These are phyloP conservation scores for Neofusicoccum parvum DNA, from an alignment of 2,329 filamentous ascomycete species.

Conservation along the genomic window DNA sequence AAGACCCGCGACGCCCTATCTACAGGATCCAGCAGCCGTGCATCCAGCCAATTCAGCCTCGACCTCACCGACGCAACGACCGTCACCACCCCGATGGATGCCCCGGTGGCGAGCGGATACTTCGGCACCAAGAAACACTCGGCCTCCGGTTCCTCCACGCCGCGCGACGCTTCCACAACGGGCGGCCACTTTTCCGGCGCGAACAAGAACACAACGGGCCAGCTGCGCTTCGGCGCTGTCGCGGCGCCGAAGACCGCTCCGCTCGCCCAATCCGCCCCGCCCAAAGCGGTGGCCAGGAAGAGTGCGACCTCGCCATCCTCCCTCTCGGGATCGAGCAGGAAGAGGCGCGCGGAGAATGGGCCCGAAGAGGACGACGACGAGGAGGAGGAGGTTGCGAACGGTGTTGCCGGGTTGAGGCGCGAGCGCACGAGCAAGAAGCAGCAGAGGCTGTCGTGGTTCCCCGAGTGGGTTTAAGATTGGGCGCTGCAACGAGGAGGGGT, in stretches of 20 bases:
- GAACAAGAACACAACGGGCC: background rate
- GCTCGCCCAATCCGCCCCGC: background rate
- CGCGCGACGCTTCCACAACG: too few relatives aligned
- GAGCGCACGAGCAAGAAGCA: background rate
- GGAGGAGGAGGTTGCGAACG: background rate
- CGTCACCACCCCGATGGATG: background rate
- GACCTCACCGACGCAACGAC: background rate
- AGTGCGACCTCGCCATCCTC: background rate
- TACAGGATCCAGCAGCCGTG: background rate
- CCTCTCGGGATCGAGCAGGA: background rate
- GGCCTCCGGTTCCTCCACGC: too few relatives aligned
- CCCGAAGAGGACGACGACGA: background rate
- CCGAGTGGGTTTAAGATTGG: background rate
- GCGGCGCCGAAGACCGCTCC: background rate
- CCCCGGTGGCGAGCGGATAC: background rate
- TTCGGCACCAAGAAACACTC: background rate
- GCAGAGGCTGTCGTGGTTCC: background rate
- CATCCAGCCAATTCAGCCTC: background rate
- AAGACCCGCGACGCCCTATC: background rate
- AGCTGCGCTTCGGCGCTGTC: background rate
- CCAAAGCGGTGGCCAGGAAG: background rate
- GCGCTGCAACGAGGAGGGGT: too few relatives aligned
- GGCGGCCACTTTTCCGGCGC: too few relatives aligned
- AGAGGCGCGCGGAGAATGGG: background rate
- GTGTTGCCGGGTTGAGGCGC: background rate